Conservation (phyloP, 768 basidiomycete species). For the Boletellus ananas region DNA sequence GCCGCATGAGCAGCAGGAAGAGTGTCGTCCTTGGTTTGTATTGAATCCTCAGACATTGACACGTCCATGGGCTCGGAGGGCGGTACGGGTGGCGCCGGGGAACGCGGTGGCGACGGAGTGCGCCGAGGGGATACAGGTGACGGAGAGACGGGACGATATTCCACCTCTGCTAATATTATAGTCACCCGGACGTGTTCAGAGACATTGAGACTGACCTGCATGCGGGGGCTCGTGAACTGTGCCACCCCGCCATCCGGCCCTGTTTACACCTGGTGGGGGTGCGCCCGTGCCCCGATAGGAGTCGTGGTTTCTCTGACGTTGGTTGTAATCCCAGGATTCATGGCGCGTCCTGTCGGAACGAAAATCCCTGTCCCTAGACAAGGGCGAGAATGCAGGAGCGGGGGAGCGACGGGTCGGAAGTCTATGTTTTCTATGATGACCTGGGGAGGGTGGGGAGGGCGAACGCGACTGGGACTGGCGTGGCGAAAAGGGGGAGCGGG, state of each 20-base stretch:
- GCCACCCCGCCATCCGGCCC: slow-evolving; percentile 4
- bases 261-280: slow-evolving; percentile 7
- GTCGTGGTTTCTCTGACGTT: slow-evolving; percentile 30
- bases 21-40: slow-evolving; percentile 24
- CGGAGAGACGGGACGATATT: slow-evolving; percentile 22
- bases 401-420: slow-evolving; percentile 38
- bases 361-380: slow-evolving; percentile 28
- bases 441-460: slow-evolving; percentile 33
- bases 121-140: slow-evolving; percentile 22
- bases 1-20: slow-evolving; percentile 36
- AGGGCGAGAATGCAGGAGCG: slow-evolving; percentile 36
- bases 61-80: slow-evolving; percentile 39
- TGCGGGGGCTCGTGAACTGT: slow-evolving; percentile 4
- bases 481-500: slow-evolving; percentile 21
- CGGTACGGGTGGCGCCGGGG: slow-evolving; percentile 25
- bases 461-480: slow-evolving; percentile 37
- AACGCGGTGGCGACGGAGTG: slow-evolving; percentile 19
- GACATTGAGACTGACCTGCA: slow-evolving; percentile 7
- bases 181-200: slow-evolving; percentile 1
- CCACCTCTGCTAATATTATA: slow-evolving; percentile 6
- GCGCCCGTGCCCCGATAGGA: slow-evolving; percentile 14
- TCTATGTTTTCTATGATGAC: slow-evolving; percentile 31
- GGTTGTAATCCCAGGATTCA: slow-evolving; percentile 35
- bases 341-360: slow-evolving; percentile 34
- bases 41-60: slow-evolving; percentile 3